phyloP scores from a whole-genome alignment of 2,329 filamentous ascomycete species.

The Raffaelea ambrosiae region DNA sequence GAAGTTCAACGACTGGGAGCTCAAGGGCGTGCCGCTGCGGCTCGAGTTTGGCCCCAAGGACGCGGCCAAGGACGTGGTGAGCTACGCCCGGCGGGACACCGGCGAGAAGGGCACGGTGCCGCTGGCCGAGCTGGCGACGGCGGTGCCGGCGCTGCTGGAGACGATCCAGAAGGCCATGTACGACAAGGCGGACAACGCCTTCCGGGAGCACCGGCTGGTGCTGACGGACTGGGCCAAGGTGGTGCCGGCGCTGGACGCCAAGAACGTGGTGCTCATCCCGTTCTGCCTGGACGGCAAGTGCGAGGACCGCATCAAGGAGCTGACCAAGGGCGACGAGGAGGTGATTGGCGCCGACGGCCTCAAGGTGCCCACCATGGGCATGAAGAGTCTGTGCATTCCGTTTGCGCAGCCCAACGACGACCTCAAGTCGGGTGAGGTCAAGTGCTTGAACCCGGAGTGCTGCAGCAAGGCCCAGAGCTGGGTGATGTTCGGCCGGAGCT shows the following conservation, averaged over 20 bases:
- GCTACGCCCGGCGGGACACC: constrained; percentile 79
- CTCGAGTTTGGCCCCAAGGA: constrained; percentile 96
- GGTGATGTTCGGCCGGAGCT: constrained; percentile 84
- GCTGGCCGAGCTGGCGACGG: constrained; percentile 62
- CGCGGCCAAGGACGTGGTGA: constrained; percentile 74
- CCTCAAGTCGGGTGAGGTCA: constrained; percentile 70
- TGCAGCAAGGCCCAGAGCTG: constrained; percentile 67
- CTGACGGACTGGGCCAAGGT: constrained; percentile 88
- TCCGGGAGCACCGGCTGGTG: constrained; percentile 69
- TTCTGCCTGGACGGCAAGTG: constrained; percentile 76
- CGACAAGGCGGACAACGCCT: constrained; percentile 66
- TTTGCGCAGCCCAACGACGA: constrained; percentile 79
- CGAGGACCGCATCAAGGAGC: constrained; percentile 90
- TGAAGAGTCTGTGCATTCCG: constrained; percentile 65
- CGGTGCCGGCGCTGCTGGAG: constrained; percentile 74
- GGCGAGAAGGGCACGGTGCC: constrained; percentile 74
- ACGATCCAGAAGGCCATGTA: constrained; percentile 82
- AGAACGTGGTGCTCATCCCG: constrained; percentile 89
- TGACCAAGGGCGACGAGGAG: constrained; percentile 67
- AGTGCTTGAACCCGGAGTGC: constrained; percentile 89
- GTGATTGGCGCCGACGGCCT: constrained; percentile 41
- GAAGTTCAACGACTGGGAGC: constrained; percentile 99
- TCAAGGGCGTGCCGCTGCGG: constrained; percentile 88
- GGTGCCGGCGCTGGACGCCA: constrained; percentile 77
- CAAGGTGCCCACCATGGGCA: constrained; percentile 51